Conservation (phyloP, 2,329 filamentous ascomycete species). For the Claviceps pazoutovae region DNA sequence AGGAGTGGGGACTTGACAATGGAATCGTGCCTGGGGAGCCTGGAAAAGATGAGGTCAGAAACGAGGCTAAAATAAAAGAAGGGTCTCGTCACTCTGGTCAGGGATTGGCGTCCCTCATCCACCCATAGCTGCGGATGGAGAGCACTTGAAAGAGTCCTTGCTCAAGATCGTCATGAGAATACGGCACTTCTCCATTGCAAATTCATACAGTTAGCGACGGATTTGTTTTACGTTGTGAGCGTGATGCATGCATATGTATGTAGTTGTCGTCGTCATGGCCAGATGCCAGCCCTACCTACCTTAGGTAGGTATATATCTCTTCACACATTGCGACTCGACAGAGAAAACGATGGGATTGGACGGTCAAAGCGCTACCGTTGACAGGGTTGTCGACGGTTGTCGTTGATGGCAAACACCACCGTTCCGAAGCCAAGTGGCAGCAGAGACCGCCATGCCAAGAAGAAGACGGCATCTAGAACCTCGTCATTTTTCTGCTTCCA, state of each 20-base stretch:
- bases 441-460: no score
- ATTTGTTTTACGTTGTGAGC: neutral
- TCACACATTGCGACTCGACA: no score
- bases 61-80: neutral
- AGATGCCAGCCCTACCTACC: no score
- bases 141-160: neutral
- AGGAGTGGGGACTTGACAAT: neutral
- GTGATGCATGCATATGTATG: neutral
- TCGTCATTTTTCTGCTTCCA: no score
- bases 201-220: neutral
- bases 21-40: neutral
- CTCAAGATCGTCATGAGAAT: neutral
- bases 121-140: neutral
- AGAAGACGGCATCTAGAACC: no score
- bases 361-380: no score
- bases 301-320: no score
- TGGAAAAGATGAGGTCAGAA: neutral
- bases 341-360: no score
- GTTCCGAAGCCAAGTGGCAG: no score
- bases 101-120: neutral
- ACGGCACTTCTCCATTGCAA: neutral
- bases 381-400: no score
- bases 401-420: no score
- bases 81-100: neutral
- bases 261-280: no score